These are phyloP conservation scores for Plicaturopsis crispa DNA, from an alignment of 768 basidiomycete species.

Conservation along the genomic window DNA sequence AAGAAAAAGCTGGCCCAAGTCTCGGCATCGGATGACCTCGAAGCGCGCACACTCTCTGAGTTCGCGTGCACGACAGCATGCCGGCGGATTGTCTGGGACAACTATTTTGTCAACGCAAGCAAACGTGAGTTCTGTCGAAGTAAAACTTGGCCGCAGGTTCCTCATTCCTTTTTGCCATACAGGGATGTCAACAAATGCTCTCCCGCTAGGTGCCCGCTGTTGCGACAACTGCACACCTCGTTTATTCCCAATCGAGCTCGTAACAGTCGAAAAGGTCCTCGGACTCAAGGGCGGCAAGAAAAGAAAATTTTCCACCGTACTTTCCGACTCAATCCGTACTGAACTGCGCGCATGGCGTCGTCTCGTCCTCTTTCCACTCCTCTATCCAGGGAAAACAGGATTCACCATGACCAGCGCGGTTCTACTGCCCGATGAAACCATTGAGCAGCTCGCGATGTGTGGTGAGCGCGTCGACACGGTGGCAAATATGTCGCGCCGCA, in stretches of 20 bases:
- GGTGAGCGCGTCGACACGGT: conserved; percentile 5
- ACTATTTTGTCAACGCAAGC: conserved; percentile 11
- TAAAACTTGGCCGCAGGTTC: no score
- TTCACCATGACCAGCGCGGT: conserved; percentile 2
- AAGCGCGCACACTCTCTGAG: not conserved
- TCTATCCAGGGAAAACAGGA: conserved; percentile 7
- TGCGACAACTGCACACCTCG: conserved; percentile 8
- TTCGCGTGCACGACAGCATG: conserved; percentile 5
- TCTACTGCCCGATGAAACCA: conserved; percentile 2
- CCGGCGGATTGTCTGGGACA: conserved; percentile 9
- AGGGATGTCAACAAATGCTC: no score
- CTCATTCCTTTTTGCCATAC: no score
- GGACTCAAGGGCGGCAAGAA: conserved; percentile 8
- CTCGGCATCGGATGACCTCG: not conserved
- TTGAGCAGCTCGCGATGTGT: conserved; percentile 7
- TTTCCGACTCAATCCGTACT: conserved; percentile 1
- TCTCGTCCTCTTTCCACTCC: not conserved
- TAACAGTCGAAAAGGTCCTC: conserved; percentile 1
- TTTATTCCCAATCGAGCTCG: conserved; percentile 4
- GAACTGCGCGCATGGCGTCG: conserved; percentile 4
- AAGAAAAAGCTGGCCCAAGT: conserved; percentile 3
- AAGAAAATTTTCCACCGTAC: not conserved
- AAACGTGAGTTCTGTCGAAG: conserved; percentile 10
- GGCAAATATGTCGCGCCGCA: conserved; percentile 1
- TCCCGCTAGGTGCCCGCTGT: conserved; percentile 4